Evolutionary conservation across 306 rosid species (phyloP).

Genomic region (Carpinus fangiana): DNA sequence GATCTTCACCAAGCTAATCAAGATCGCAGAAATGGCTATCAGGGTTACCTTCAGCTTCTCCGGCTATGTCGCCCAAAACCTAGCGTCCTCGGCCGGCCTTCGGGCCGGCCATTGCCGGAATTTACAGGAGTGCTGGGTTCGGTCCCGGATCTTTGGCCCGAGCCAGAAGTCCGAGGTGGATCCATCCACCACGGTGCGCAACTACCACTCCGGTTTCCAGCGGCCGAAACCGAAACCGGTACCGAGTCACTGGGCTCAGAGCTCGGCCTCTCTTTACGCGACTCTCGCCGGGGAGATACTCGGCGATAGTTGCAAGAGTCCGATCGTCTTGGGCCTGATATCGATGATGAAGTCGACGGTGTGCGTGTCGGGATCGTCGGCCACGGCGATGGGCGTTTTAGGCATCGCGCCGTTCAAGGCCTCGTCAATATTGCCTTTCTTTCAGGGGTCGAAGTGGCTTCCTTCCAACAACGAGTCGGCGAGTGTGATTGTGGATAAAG

Average conservation of each 20-base stretch:
- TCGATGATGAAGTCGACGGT: slow-evolving; percentile 80
- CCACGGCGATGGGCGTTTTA: slow-evolving; percentile 43
- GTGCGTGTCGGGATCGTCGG: slow-evolving; percentile 44
- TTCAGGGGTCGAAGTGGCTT: slow-evolving; percentile 76
- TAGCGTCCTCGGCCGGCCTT: slow-evolving; percentile 64
- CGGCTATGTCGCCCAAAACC: slow-evolving; percentile 78
- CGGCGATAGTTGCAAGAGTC: slow-evolving; percentile 47
- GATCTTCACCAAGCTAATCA: slow-evolving; percentile 27
- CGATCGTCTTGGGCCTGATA: slow-evolving; percentile 64
- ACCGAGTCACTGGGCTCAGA: slow-evolving; percentile 29
- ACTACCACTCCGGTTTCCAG: slow-evolving; percentile 30
- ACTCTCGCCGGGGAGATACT: slow-evolving; percentile 64
- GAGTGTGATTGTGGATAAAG: slow-evolving; percentile 53
- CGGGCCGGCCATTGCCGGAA: slow-evolving; percentile 55
- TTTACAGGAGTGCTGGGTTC: slow-evolving; percentile 66
- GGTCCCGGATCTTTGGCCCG: slow-evolving; percentile 53
- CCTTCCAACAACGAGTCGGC: slow-evolving; percentile 57
- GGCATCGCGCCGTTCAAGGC: slow-evolving; percentile 69
- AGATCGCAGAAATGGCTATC: slow-evolving; percentile 62
- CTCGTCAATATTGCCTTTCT: slow-evolving; percentile 57
- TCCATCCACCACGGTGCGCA: slow-evolving; percentile 44
- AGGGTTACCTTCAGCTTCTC: slow-evolving; percentile 75
- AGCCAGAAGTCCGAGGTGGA: slow-evolving; percentile 54
- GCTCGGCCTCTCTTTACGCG: slow-evolving; percentile 37
- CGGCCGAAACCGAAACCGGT: slow-evolving; percentile 29